These are phyloP conservation scores for Magnaporthiopsis rhizophila DNA, from an alignment of 2,329 filamentous ascomycete genomes.

Conservation along the genomic window DNA sequence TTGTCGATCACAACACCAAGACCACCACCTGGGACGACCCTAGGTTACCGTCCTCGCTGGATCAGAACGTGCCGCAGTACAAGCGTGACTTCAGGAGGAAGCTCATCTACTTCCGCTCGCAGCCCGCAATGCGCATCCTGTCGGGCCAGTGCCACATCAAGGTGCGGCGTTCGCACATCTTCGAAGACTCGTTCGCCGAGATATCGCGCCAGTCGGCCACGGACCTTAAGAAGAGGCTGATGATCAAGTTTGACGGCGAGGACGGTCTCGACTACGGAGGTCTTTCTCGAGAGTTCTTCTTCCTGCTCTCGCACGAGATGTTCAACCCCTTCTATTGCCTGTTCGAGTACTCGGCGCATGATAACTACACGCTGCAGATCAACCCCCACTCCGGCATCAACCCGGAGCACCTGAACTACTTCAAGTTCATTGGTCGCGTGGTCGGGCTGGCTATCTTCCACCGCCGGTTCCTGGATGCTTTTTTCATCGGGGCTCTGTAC, in stretches of 20 bases:
- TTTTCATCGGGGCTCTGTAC: conserved; percentile 98
- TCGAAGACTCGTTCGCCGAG: conserved; percentile 97
- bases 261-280: conserved; percentile 97
- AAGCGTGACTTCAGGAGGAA: conserved; percentile 98
- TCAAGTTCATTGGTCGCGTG: conserved; percentile 98
- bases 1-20: conserved; percentile 99
- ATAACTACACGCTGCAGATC: conserved; percentile 99
- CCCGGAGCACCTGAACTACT: conserved; percentile 98
- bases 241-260: conserved; percentile 99
- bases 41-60: conserved; percentile 84
- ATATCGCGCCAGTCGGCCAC: conserved; percentile 94
- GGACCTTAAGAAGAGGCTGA: conserved; percentile 94
- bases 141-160: conserved; percentile 98
- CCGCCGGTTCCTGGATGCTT: conserved; percentile 91
- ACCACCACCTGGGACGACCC: conserved; percentile 99
- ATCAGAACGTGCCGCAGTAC: conserved; percentile 98
- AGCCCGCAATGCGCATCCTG: conserved; percentile 89
- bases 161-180: conserved; percentile 91
- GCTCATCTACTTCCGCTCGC: conserved; percentile 97
- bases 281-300: conserved; percentile 98
- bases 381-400: conserved; percentile 99
- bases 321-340: conserved; percentile 99
- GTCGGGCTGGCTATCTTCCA: conserved; percentile 98
- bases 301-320: conserved; percentile 98
- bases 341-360: conserved; percentile 98